Conservation (phyloP, 2,329 filamentous ascomycete species). For the Aspergillus aculeatus region DNA sequence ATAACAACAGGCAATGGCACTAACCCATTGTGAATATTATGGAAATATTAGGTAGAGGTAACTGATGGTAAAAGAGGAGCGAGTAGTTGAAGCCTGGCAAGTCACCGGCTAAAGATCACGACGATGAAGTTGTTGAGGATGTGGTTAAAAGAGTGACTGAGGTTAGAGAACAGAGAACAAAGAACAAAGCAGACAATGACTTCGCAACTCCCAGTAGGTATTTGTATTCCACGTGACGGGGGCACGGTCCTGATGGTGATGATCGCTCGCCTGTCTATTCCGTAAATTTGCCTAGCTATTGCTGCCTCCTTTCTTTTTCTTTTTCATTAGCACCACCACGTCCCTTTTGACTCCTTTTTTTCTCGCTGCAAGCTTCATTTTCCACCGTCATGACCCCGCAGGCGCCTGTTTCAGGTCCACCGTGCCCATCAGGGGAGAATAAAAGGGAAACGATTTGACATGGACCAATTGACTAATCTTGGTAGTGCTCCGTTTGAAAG, state of each 20-base stretch:
- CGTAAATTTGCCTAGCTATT: constrained; percentile 8
- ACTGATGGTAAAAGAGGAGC: not conserved
- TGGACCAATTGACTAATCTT: not conserved
- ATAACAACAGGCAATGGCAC: not conserved
- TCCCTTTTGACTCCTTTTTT: constrained; percentile 4
- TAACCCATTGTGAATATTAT: constrained; percentile 22
- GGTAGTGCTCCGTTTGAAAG: not conserved
- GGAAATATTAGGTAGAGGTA: not conserved
- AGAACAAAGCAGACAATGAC: not conserved
- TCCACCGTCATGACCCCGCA: constrained; percentile 12
- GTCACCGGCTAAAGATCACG: not conserved
- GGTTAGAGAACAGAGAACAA: not conserved
- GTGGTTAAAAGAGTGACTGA: not conserved
- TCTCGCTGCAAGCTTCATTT: constrained; percentile 10
- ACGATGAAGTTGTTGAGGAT: not conserved
- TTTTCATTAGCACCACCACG: constrained; percentile 2
- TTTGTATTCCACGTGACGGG: constrained; percentile 16
- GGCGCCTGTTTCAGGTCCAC: constrained; percentile 4
- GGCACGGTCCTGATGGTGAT: constrained; percentile 17
- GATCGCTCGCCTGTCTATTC: constrained; percentile 5
- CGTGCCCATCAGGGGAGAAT: constrained; percentile 6
- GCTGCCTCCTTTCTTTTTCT: constrained; percentile 7
- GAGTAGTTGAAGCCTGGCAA: not conserved
- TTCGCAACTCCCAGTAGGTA: constrained; percentile 3
- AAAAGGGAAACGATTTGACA: not conserved